phyloP scores from a whole-genome alignment of 257 asterid species.

The Prunella vulgaris region DNA sequence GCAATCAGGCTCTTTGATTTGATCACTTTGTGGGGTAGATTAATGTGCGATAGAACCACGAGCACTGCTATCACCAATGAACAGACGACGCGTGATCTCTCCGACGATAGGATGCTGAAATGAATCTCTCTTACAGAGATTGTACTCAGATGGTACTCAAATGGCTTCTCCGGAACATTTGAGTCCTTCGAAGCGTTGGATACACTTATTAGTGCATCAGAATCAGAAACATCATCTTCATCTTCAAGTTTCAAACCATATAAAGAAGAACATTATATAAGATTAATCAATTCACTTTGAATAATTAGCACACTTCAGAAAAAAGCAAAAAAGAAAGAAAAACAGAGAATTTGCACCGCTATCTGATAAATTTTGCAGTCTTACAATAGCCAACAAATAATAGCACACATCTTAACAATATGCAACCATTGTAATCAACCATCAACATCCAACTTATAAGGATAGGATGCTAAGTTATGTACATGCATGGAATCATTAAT shows the following conservation, averaged over 20 bases:
- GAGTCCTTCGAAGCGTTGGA: neutral
- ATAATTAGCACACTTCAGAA: neutral
- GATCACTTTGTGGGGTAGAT: conserved; percentile 49
- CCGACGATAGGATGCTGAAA: conserved; percentile 53
- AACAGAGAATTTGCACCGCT: neutral
- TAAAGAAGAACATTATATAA: neutral
- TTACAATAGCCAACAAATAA: neutral
- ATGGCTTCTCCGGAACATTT: conserved; percentile 15
- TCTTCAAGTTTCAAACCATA: conserved; percentile 13
- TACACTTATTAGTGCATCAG: conserved; percentile 1
- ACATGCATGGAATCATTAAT: neutral
- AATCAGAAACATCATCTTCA: conserved; percentile 10
- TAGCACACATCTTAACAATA: neutral
- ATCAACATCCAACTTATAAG: neutral
- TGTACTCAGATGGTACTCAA: conserved; percentile 14
- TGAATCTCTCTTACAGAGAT: conserved; percentile 45
- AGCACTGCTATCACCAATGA: conserved; percentile 55
- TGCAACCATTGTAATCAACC: neutral
- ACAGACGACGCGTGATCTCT: conserved; percentile 49
- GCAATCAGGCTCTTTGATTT: conserved; percentile 60
- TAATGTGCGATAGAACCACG: conserved; percentile 48
- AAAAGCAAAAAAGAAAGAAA: neutral
- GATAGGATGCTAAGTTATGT: neutral
- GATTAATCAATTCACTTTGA: neutral
- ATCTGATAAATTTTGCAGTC: neutral